A percentile compares a stretch with the other conserved stretches of the same genome.
These are phyloP conservation scores for Nyssa sinensis DNA, from an alignment of 148 eudicot species.

Conservation along the genomic window DNA sequence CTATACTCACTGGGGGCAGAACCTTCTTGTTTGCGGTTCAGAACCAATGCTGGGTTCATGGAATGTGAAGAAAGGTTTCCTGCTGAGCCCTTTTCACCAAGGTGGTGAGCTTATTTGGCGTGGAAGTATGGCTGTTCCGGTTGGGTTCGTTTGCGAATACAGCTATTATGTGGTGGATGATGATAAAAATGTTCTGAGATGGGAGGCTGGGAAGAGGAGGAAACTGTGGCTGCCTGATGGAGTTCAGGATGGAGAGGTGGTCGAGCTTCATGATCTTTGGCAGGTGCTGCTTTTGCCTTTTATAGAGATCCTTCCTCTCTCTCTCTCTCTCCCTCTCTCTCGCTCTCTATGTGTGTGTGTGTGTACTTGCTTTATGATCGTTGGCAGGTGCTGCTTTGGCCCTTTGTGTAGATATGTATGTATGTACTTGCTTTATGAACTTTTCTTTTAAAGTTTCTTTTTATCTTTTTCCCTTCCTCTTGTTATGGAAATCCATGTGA, in stretches of 20 bases:
- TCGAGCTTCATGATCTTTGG: conserved; percentile 94
- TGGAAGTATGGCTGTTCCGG: conserved; percentile 59
- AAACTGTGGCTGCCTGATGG: conserved; percentile 56
- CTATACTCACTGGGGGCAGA: conserved; percentile 91
- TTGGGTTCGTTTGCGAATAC: conserved; percentile 68
- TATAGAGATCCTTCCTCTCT: background rate
- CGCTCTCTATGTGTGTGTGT: no score
- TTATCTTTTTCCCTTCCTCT: background rate
- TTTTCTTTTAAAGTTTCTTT: background rate
- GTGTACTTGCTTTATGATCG: conserved; percentile 90
- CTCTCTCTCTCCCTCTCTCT: no score
- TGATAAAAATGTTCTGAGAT: conserved; percentile 66
- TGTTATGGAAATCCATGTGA: background rate
- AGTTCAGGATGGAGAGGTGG: conserved; percentile 57
- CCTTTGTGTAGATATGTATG: background rate
- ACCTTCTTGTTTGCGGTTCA: conserved; percentile 81
- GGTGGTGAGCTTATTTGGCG: conserved; percentile 86
- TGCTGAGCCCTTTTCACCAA: conserved; percentile 61
- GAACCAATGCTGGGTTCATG: conserved; percentile 80
- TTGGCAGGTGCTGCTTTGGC: conserved; percentile 68
- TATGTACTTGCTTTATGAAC: background rate
- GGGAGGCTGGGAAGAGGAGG: conserved; percentile 78
- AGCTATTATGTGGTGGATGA: conserved; percentile 91
- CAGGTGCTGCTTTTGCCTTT: conserved; percentile 48
- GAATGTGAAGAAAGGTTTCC: conserved; percentile 75